A percentile compares a stretch with the other conserved stretches of the same genome.
phyloP scores from a whole-genome alignment of 2,329 filamentous ascomycete species.

The Ceratocystiopsis minuta region DNA sequence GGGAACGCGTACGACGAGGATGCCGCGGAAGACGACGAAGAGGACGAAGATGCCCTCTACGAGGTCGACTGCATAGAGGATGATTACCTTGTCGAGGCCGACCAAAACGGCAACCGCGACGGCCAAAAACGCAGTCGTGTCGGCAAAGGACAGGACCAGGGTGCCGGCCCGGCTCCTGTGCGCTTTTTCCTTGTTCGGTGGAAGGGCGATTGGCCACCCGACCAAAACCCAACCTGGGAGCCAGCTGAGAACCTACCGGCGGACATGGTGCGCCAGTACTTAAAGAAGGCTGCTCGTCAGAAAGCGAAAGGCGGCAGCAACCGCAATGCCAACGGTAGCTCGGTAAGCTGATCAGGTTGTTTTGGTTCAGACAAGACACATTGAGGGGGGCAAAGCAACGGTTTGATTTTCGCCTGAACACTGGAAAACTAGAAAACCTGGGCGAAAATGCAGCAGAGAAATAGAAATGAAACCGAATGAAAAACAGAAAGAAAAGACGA shows the following conservation, averaged over 20 bases:
- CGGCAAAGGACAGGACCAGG: conserved; percentile 7
- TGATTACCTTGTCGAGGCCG: conserved; percentile 25
- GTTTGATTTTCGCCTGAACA: not conserved
- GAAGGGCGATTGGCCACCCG: conserved; percentile 37
- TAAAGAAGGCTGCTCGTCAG: conserved; percentile 11
- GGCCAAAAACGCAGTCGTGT: conserved; percentile 9
- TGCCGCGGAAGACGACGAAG: not conserved
- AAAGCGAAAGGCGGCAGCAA: not conserved
- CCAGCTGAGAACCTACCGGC: conserved; percentile 31
- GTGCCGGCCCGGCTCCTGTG: conserved; percentile 17
- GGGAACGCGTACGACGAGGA: too few relatives aligned
- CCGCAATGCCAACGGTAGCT: too few relatives aligned
- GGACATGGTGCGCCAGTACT: conserved; percentile 23
- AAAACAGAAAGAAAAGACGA: not conserved
- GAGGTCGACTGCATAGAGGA: conserved; percentile 11
- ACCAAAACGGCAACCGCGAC: conserved; percentile 20
- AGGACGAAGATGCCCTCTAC: conserved; percentile 4
- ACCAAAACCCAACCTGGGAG: conserved; percentile 41
- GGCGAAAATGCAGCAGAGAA: too few relatives aligned
- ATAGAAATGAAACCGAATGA: not conserved
- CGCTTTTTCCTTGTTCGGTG: conserved; percentile 35
- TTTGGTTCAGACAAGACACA: too few relatives aligned
- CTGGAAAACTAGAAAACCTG: not conserved
- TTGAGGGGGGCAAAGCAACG: too few relatives aligned
- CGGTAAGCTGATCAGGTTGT: too few relatives aligned